Evolutionary conservation across 192 early-diverging fungal species (phyloP), one percentile per base, ranked within the genome.

Genomic region (Thamnidium elegans): DNA sequence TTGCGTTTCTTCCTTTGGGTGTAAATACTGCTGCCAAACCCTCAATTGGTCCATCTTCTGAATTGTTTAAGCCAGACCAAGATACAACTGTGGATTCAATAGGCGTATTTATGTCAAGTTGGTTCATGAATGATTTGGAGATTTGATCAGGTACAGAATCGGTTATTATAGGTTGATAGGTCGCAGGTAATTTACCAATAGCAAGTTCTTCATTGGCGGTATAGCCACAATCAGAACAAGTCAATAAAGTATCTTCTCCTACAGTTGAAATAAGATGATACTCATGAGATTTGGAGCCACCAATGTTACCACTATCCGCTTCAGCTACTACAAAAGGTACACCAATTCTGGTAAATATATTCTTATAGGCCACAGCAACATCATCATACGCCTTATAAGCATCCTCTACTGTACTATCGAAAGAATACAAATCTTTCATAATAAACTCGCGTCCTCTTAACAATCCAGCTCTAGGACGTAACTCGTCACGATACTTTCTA

Each of bases 371-470:
- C 13, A 44, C 65, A 48, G 80, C 76, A n/a, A 97, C 79, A 17
- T 84, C 73, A 17, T 89, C 75, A 69, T 95, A 97, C 0, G 95
- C 89, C n/a, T 71, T 75, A 30, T 86, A 72, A 0, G 95, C 92
- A 39, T 79, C 79, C 14, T 87, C 71, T 60, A 80, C 72, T 1
- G 81, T 81, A 3, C 74, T 80, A 70, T 97, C 93, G 73, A 97
- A 97, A 7, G 90, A 84, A 71, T 97, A 95, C 67, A 97, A 71
- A 75, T 97, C 95, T 73, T 95, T 97, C 95, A 97, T 97, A n/a
- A 94, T 70, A 72, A 97, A 97, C 71, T 97, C 95, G 32, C 91
- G 86, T 2, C 83, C 93, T 11, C 95, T 78, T 50, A 97, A 79
- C 19, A 97, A 71, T 8, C 95, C 95, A 6, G 84, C 84, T 20